These are phyloP conservation scores for Flueggea neowawraea DNA, from an alignment of 441 rosid genomes.

Conservation along the genomic window DNA sequence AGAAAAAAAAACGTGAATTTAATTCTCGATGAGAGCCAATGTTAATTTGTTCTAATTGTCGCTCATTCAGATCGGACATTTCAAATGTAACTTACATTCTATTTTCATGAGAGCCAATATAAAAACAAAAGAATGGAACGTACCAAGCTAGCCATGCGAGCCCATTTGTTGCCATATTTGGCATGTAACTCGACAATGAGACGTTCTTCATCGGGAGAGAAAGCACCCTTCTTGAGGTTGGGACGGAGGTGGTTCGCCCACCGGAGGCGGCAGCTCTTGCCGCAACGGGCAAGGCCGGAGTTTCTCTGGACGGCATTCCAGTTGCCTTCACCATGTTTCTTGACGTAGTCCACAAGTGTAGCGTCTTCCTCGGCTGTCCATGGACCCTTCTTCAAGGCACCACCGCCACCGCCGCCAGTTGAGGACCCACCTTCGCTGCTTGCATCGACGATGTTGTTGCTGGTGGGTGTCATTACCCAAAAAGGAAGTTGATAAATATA, in stretches of 20 bases:
- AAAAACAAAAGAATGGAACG: background rate
- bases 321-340: slow-evolving; percentile 84
- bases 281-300: slow-evolving; percentile 82
- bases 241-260: slow-evolving; percentile 93
- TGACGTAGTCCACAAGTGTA: slow-evolving; percentile 60
- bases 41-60: no score
- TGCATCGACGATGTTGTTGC: background rate
- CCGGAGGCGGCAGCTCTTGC: slow-evolving; percentile 89
- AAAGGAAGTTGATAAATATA: no score
- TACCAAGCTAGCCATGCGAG: slow-evolving; percentile 94
- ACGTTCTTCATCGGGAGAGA: slow-evolving; percentile 71
- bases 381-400: slow-evolving; percentile 73
- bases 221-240: slow-evolving; percentile 75
- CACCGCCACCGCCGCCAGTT: slow-evolving; percentile 9
- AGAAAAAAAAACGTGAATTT: no score
- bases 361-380: slow-evolving; percentile 90
- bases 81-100: no score
- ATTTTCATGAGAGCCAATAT: background rate
- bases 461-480: no score
- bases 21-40: no score
- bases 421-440: slow-evolving; percentile 1
- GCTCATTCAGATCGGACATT: no score
- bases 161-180: slow-evolving; percentile 90
- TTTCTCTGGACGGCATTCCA: slow-evolving; percentile 88
- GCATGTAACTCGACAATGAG: slow-evolving; percentile 78